These are phyloP conservation scores for Leishmania guyanensis DNA, from an alignment of 208 protist species.

Conservation along the genomic window DNA sequence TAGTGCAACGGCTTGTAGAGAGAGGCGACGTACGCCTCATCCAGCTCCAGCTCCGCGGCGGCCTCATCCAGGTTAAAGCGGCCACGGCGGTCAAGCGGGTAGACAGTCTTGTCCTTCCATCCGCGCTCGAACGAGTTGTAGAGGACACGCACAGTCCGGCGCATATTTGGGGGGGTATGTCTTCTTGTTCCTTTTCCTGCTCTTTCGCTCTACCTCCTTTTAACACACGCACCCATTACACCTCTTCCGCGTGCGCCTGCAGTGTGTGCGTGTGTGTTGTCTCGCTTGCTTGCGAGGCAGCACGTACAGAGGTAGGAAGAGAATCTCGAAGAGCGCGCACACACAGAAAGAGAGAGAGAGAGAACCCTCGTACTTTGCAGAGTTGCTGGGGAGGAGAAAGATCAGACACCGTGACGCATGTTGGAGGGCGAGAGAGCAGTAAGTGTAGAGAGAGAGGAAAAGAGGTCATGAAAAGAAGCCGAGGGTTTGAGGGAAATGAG, in stretches of 20 bases:
- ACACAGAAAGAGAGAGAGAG: background rate
- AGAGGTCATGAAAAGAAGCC: background rate
- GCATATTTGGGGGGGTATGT: conserved; percentile 2
- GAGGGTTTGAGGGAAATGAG: background rate
- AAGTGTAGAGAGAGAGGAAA: background rate
- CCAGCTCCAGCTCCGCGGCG: conserved; percentile 72
- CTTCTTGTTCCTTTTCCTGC: background rate
- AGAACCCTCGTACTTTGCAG: background rate
- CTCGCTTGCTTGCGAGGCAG: background rate
- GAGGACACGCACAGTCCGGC: conserved; percentile 21
- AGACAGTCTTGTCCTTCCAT: conserved; percentile 57
- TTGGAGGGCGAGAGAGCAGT: background rate
- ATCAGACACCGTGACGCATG: background rate
- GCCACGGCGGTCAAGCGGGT: conserved; percentile 65
- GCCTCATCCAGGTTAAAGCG: conserved; percentile 87
- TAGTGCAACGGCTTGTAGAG: conserved; percentile 85
- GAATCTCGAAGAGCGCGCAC: background rate
- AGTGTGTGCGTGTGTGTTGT: background rate
- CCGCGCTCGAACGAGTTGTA: conserved; percentile 53
- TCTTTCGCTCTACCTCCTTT: background rate
- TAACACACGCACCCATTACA: background rate
- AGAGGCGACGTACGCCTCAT: conserved; percentile 76
- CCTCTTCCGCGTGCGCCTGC: background rate
- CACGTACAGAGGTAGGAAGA: background rate
- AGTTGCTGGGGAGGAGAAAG: background rate